Evolutionary conservation across 2,329 filamentous ascomycete genomes (phyloP).

Genomic region (Helicocarpus griseus): DNA sequence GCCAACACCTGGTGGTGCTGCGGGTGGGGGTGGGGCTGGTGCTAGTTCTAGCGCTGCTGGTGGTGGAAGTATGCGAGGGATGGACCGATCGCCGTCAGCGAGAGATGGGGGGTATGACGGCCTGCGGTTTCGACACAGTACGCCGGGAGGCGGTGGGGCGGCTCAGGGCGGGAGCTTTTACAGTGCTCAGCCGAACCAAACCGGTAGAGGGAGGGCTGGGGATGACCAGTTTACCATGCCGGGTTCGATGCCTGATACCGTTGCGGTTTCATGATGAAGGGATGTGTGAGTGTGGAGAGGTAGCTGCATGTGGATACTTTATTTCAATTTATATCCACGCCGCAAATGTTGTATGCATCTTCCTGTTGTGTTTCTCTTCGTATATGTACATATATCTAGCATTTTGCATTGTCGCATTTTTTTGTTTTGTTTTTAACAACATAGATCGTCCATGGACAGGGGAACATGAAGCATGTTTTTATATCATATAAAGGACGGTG

Average conservation of each 20-base stretch:
- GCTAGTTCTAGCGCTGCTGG: not conserved
- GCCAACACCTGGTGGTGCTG: not conserved
- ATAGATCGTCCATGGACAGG: no score
- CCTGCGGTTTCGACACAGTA: slow-evolving; percentile 3
- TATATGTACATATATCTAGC: not conserved
- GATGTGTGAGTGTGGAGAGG: no score
- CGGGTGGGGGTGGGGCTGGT: not conserved
- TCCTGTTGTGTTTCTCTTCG: not conserved
- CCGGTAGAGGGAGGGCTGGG: slow-evolving; percentile 20
- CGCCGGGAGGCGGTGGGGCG: slow-evolving; percentile 17
- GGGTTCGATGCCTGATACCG: slow-evolving; percentile 26
- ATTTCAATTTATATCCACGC: not conserved
- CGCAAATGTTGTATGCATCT: not conserved
- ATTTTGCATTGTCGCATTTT: not conserved
- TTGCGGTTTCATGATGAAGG: slow-evolving; percentile 15
- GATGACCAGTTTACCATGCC: slow-evolving; percentile 31
- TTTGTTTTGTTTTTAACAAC: not conserved
- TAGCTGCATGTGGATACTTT: not conserved
- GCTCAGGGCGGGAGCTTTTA: slow-evolving; percentile 20
- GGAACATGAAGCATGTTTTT: no score
- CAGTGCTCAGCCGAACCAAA: slow-evolving; percentile 20
- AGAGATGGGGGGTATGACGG: slow-evolving; percentile 22
- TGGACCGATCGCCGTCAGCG: slow-evolving; percentile 4
- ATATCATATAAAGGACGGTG: no score
- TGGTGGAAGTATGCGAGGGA: slow-evolving; percentile 15